These are phyloP conservation scores for Sinapis alba DNA, from an alignment of 441 rosid species.

Conservation along the genomic window DNA sequence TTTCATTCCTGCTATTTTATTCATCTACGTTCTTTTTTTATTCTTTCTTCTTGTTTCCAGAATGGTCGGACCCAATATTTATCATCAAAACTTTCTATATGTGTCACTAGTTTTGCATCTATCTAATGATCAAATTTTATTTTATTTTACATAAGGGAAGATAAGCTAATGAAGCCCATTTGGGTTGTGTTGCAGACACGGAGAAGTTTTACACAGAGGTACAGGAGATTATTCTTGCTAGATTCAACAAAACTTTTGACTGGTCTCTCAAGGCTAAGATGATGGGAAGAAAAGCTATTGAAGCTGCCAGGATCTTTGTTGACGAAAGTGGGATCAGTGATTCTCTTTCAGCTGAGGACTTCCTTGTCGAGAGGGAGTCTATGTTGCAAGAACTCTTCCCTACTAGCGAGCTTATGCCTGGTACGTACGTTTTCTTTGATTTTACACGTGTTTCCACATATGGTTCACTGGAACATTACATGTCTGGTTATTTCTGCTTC, in stretches of 20 bases:
- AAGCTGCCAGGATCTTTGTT: slow-evolving; percentile 83
- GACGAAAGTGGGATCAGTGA: slow-evolving; percentile 83
- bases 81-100: not conserved
- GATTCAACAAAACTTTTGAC: slow-evolving; percentile 85
- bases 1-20: no score
- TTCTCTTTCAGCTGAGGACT: slow-evolving; percentile 83
- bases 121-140: not conserved
- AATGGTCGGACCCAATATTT: no score
- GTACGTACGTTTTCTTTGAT: slow-evolving; percentile 49
- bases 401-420: slow-evolving; percentile 91
- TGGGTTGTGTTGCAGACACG: slow-evolving; percentile 59
- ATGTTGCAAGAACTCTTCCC: slow-evolving; percentile 81
- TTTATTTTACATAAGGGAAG: not conserved
- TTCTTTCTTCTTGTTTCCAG: no score
- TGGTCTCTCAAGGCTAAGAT: slow-evolving; percentile 96
- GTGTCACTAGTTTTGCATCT: not conserved
- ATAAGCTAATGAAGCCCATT: not conserved
- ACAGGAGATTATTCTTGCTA: slow-evolving; percentile 81
- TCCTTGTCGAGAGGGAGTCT: slow-evolving; percentile 78
- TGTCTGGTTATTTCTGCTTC: not conserved
- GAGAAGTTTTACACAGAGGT: slow-evolving; percentile 96
- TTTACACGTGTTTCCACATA: not conserved
- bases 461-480: not conserved
- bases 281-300: slow-evolving; percentile 96
- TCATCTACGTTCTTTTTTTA: no score